phyloP scores from a whole-genome alignment of 2,329 filamentous ascomycete genomes.

The Drechslera avenae region DNA sequence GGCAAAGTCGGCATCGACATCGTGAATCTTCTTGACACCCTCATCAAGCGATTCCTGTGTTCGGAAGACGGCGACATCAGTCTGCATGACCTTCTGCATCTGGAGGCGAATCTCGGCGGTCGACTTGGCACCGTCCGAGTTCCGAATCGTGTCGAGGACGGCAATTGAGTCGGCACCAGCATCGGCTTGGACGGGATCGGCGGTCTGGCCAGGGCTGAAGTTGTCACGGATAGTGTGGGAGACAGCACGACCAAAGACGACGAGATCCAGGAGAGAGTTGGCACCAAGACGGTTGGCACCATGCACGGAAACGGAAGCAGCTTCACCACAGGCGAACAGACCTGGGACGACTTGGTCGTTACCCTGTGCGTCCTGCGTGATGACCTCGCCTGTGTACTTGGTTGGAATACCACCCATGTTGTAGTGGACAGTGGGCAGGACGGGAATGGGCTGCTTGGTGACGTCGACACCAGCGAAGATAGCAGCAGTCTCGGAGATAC shows the following conservation, averaged over 20 bases:
- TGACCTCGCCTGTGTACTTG: conserved; percentile 93
- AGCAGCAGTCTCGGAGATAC: conserved; percentile 97
- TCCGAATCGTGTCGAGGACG: conserved; percentile 84
- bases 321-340: conserved; percentile 95
- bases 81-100: conserved; percentile 99
- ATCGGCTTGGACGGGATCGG: conserved; percentile 80
- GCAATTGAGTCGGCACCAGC: conserved; percentile 87
- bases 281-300: conserved; percentile 97
- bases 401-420: conserved; percentile 99
- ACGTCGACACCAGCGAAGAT: conserved; percentile 98
- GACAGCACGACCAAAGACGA: conserved; percentile 97
- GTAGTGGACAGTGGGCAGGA: conserved; percentile 97
- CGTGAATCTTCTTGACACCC: conserved; percentile 84
- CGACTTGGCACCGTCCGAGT: conserved; percentile 79
- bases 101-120: conserved; percentile 85
- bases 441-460: conserved; percentile 93
- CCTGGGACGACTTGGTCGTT: conserved; percentile 93
- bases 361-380: conserved; percentile 83
- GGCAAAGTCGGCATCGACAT: conserved; percentile 79
- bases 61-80: conserved; percentile 94
- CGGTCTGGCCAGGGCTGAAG: conserved; percentile 80
- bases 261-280: conserved; percentile 96
- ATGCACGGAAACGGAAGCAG: conserved; percentile 96
- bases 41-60: conserved; percentile 92
- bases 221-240: conserved; percentile 97